Evolutionary conservation across 129 eudicot genomes (phyloP), one percentile per base, ranked within the genome.

Genomic region (carrot (Daucus carota)): DNA sequence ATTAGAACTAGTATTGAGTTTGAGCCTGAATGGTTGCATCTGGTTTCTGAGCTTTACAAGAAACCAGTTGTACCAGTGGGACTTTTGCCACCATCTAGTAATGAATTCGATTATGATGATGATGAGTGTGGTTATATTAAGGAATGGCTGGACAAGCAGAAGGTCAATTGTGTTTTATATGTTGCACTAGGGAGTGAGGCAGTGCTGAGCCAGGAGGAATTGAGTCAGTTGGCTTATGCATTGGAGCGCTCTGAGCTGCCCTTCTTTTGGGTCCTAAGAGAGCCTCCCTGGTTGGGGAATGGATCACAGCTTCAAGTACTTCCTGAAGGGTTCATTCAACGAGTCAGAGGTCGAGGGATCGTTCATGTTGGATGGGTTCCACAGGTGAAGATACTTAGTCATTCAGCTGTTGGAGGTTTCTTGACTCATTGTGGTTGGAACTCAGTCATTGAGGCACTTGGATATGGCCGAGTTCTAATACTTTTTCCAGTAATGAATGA

Each of bases 371-470:
- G 82, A 69, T 92, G 96, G 98, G 96, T 84, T n/a, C 98, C 94
- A 45, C 98, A 92, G 73, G 83, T 86, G 52, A 88, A 70, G 92
- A 90, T 92, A 52, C 78, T 90, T 22, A 74, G 90, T 63, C 98
- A 92, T 73, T 74, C 80, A 0, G 75, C 96, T 8, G 73, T 88
- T 1, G 93, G 90, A 43, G 92, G 92, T 1, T 90, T 86, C 84
- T 83, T 92, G 83, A 90, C 96, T 72, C 98, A 92, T 40, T 92
- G 98, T 74, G 98, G 96, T 29, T 92, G 98, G 96, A 92, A 90
- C 84, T 90, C 96, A 1, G 90, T 80, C 5, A 82, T 91, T 12
- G 96, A 92, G 81, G 98, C 88, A 8, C 90, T 92, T 7, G 44
- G 85, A 24, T 87, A 81, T 73, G 94, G 98, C 38, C 85, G 85